Conservation (phyloP, 73 alveolate species). For the Paramecium caudatum region DNA sequence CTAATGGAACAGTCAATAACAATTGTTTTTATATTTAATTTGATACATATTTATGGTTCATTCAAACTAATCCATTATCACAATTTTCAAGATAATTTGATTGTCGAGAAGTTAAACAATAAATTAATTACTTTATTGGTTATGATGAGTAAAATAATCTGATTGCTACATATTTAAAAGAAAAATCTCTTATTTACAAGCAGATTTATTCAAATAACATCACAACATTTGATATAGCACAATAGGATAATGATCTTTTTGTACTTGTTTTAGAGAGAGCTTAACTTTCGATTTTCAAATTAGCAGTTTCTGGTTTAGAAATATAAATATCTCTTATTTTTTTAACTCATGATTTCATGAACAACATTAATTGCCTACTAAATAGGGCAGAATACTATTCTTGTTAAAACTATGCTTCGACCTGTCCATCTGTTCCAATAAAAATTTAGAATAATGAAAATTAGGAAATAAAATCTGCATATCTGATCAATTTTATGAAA, state of each 20-base stretch:
- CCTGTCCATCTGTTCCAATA: slow-evolving; percentile 2
- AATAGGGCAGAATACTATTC: not conserved
- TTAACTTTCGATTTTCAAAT: not conserved
- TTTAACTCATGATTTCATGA: slow-evolving; percentile 14
- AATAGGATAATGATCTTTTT: slow-evolving; percentile 16
- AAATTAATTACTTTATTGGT: not conserved
- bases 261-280: not conserved
- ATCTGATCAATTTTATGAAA: not conserved
- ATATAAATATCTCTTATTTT: not conserved
- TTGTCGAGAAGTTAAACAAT: slow-evolving; percentile 20
- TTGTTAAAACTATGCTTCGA: not conserved
- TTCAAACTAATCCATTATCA: slow-evolving; percentile 10
- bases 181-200: not conserved
- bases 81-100: slow-evolving; percentile 8
- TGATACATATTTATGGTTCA: slow-evolving; percentile 38
- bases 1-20: slow-evolving; percentile 3
- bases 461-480: not conserved
- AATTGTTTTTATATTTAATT: slow-evolving; percentile 14
- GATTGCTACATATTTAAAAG: not conserved
- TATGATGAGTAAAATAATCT: slow-evolving; percentile 5
- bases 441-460: not conserved
- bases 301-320: not conserved
- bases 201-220: not conserved
- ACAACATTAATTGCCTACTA: not conserved
- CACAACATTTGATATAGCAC: slow-evolving; percentile 14